Evolutionary conservation across 2,329 filamentous ascomycete genomes (phyloP).

Genomic region (Aspergillus pseudonomiae): DNA sequence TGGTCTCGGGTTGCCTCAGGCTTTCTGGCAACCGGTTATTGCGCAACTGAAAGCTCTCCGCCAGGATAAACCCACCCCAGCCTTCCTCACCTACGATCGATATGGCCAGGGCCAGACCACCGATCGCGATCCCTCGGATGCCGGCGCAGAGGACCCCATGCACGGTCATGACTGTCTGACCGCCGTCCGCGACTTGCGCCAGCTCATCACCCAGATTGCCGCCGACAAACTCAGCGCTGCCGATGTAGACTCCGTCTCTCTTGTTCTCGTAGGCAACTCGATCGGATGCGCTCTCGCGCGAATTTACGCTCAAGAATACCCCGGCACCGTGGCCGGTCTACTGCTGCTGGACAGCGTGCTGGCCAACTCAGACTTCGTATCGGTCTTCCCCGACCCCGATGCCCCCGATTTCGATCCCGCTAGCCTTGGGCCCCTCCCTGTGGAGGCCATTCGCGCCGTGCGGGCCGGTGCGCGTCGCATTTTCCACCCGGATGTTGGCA

Average conservation of each 20-base stretch:
- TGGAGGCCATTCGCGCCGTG: slow-evolving; percentile 38
- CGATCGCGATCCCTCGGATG: slow-evolving; percentile 50
- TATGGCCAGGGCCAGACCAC: slow-evolving; percentile 58
- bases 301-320: slow-evolving; percentile 54
- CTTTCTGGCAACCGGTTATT: slow-evolving; percentile 42
- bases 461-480: slow-evolving; percentile 37
- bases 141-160: slow-evolving; percentile 30
- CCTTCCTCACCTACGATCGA: slow-evolving; percentile 60
- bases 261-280: slow-evolving; percentile 55
- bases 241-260: slow-evolving; percentile 27
- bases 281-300: slow-evolving; percentile 58
- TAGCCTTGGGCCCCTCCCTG: slow-evolving; percentile 40
- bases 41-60: slow-evolving; percentile 21
- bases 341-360: slow-evolving; percentile 62
- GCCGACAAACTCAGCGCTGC: slow-evolving; percentile 29
- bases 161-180: background rate
- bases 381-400: slow-evolving; percentile 60
- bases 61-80: slow-evolving; percentile 37
- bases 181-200: slow-evolving; percentile 40
- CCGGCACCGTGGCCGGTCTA: slow-evolving; percentile 49
- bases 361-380: slow-evolving; percentile 60
- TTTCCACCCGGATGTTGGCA: slow-evolving; percentile 56
- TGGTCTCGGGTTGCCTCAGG: slow-evolving; percentile 46
- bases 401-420: slow-evolving; percentile 47
- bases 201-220: slow-evolving; percentile 47